These are phyloP conservation scores for Coemansia sp. DNA, from an alignment of 192 early-diverging fungal species.

Conservation along the genomic window DNA sequence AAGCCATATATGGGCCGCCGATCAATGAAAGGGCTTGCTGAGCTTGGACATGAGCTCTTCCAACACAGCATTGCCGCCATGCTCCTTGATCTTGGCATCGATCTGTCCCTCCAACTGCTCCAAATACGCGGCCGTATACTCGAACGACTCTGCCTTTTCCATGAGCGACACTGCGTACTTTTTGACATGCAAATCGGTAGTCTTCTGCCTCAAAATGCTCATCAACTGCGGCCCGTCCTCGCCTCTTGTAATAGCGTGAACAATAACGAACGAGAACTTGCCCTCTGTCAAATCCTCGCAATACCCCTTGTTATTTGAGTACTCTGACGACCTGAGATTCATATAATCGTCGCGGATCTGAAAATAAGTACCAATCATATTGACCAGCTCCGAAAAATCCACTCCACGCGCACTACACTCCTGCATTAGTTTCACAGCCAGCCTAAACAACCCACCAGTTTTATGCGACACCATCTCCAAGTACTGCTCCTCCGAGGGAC, in stretches of 20 bases:
- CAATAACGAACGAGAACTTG: slow-evolving; percentile 96
- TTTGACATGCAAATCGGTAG: slow-evolving; percentile 82
- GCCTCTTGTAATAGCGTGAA: slow-evolving; percentile 73
- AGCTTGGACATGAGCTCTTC: slow-evolving; percentile 56
- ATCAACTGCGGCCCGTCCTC: slow-evolving; percentile 67
- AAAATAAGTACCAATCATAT: slow-evolving; percentile 91
- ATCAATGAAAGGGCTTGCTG: slow-evolving; percentile 29
- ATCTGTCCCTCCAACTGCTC: slow-evolving; percentile 65
- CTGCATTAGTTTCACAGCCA: slow-evolving; percentile 96
- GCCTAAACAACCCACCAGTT: slow-evolving; percentile 93
- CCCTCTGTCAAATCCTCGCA: slow-evolving; percentile 99
- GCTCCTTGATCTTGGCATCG: slow-evolving; percentile 62
- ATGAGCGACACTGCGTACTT: slow-evolving; percentile 83
- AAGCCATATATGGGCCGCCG: neutral
- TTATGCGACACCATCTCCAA: slow-evolving; percentile 97
- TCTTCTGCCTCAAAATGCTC: slow-evolving; percentile 89
- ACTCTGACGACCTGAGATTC: slow-evolving; percentile 87
- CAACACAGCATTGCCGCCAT: slow-evolving; percentile 81
- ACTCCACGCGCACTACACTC: slow-evolving; percentile 56
- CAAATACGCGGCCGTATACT: slow-evolving; percentile 74
- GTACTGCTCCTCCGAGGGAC: slow-evolving; percentile 92
- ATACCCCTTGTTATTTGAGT: slow-evolving; percentile 93
- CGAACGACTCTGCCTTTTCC: slow-evolving; percentile 76
- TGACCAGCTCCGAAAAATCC: slow-evolving; percentile 81
- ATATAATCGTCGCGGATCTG: slow-evolving; percentile 98